A percentile compares a stretch with the other conserved stretches of the same genome.
Conservation (phyloP, 495 filamentous ascomycete genomes). For the Neurospora discreta region DNA sequence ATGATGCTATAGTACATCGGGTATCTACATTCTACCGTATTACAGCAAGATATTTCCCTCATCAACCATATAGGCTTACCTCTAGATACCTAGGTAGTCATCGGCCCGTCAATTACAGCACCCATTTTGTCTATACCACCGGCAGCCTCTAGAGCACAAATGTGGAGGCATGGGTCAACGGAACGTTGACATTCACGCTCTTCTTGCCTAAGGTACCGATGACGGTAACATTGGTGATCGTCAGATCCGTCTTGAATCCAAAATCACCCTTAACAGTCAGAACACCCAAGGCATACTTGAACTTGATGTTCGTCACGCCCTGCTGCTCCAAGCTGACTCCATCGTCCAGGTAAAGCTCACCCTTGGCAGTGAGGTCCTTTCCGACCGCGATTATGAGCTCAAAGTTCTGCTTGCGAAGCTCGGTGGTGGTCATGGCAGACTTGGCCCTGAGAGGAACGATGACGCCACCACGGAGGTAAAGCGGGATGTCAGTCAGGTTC, state of each 20-base stretch:
- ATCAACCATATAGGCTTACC: neutral
- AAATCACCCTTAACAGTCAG: conserved; percentile 45
- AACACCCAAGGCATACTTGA: conserved; percentile 40
- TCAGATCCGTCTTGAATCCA: conserved; percentile 34
- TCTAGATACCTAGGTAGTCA: neutral
- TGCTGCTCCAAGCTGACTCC: conserved; percentile 44
- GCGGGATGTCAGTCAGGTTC: conserved; percentile 54
- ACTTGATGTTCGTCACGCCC: conserved; percentile 36
- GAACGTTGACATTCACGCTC: conserved; percentile 3
- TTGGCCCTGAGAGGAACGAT: conserved; percentile 54
- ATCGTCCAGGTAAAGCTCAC: conserved; percentile 49
- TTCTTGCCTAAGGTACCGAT: conserved; percentile 28
- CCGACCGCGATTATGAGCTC: conserved; percentile 58
- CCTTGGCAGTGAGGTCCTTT: conserved; percentile 27
- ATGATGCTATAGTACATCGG: neutral
- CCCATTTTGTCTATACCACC: neutral
- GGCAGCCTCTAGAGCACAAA: neutral
- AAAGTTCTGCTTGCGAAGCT: conserved; percentile 55
- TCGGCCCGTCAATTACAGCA: neutral
- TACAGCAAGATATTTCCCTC: neutral
- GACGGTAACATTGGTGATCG: conserved; percentile 46
- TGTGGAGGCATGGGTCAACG: conserved; percentile 6
- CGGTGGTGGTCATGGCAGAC: conserved; percentile 58
- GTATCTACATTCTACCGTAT: neutral
- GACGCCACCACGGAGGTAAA: conserved; percentile 59